Base-by-base conservation (phyloP, 768 basidiomycete species). In the Tulasnella sp. region DNA sequence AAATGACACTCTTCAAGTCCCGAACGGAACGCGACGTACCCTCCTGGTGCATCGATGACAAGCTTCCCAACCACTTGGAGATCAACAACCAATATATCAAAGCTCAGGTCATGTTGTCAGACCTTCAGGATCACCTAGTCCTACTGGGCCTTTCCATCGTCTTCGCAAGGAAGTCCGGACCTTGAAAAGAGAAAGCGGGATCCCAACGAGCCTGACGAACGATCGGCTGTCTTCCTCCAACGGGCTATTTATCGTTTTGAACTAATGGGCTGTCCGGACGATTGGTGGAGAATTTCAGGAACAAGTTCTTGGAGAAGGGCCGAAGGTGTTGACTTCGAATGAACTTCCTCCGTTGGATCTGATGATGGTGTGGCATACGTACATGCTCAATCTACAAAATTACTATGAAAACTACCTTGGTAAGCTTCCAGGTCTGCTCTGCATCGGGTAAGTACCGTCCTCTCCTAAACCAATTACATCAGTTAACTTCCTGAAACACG, bases 1-100 rank as follows among this genome's bases (percentile, higher is more conserved):
- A 88, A 83, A 80, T 97, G 97, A 95, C 83, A 93, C 29, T 89
- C 83, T 78, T 82, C 83, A 39, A 79, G 84, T 70, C 83, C 83
- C 71, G 77, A 84, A 80, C 49, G 80, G 82, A 52, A 82, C 8
- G 74, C 79, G 22, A 78, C 81, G n/a, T n/a, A n/a, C n/a, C n/a
- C n/a, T n/a, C n/a, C n/a, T n/a, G n/a, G n/a, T 8, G 42, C 9
- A 42, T 42, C 8, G 42, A 42, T 17, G 42, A 42, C 8, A 42
- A 42, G 42, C 42, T 42, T 42, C 17, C 42, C 8, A 42, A 42
- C 42, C 42, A 42, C 17, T 70, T 70, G 9, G 17, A n/a, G 17
- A 70, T 70, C 34, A 38, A 70, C 68, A 70, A 70, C 11, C 19
- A 25, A 8, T 25, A 5, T 22, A 34, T 70, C 34, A 31, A 4